Evolutionary conservation across 2,329 filamentous ascomycete genomes (phyloP), one percentile per base, ranked within the genome.

Genomic region (Camillea tinctor): DNA sequence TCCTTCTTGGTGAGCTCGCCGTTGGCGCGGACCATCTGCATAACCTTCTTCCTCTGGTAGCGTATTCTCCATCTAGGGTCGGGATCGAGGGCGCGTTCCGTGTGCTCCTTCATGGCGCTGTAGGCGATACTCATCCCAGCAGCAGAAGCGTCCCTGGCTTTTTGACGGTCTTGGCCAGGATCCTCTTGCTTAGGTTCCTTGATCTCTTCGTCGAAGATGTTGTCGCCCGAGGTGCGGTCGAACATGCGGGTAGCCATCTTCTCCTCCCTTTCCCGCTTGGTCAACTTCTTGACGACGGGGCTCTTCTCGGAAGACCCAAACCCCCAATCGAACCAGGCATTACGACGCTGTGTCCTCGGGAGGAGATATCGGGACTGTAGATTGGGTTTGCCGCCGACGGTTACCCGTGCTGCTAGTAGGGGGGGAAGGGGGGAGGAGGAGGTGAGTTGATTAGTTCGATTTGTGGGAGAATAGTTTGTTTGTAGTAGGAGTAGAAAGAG

Each of bases 11-110:
- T 79, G 66, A 93, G 75, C 50, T 90, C 82, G 8, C 90, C 89
- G 53, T 89, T 81, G 62, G 84, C 84, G 56, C 83, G 84, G 54
- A 97, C 82, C 74, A 90, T 85, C 66, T 90, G 86, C 58, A 94
- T 89, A 49, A 96, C 85, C 83, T 93, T 92, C 76, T 89, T 92
- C 69, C 91, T 84, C 79, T 96, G 88, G 87, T 91, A 97, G 60
- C 88, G 84, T 57, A 87, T 80, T 60, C 93, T 86, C 59, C 82
- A 82, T 51, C 82, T 77, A 17, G 93, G 93, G 66, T 90, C 85
- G 4, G 95, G 95, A 74, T 97, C 90, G 52, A 92, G 77, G 24
- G 84, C 84, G 59, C 84, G 79, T 58, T 84, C 83, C 79, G 90
- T 84, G 67, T 82, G 82, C 44, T 81, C 79, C 23, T 76, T 74